Base-by-base conservation (phyloP, 805 yeast genomes). In the Candida manassasensis region DNA sequence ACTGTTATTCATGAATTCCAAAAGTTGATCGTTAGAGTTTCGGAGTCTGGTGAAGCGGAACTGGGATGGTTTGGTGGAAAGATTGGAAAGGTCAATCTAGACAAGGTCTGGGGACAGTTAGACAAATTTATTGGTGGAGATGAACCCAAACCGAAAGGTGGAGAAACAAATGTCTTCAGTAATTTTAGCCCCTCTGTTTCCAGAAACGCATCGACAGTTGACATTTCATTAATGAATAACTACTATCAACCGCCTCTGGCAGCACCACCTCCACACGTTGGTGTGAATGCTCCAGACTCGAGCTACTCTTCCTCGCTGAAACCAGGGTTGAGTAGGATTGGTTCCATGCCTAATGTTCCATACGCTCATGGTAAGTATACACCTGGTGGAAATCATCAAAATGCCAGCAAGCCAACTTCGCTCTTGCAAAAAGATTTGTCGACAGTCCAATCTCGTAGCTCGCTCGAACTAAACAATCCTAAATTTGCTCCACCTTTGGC, bases 71-170 rank as follows among this genome's bases (percentile, higher is more conserved):
- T 88, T 44, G 81, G 85, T 14, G 45, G 55, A 14, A 66, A 52
- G 36, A 63, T 67, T 36, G 58, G 67, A 10, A 79, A 80, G 49
- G 83, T 82, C 16, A 79, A 76, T 45, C 66, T 86, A 35, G 95
- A 88, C 47, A 82, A 77, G 52, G 81, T 87, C 36, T 86, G 95
- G 95, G 90, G 93, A 8, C 89, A 83, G 28, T 58, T 86, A 29
- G 95, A 86, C 55, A 86, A 86, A 53, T 88, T 90, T 39, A 81
- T 95, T 26, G 97, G 96, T 1, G 97, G 90, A 32, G 95, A 84
- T 22, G 65, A 67, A 18, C 48, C 61, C 0, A 57, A 61, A 5
- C 47, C 59, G 4, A 63, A 61, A 29, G 48, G 57, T 4, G 59
- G 59, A 17, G 68, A 69, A 2, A 70, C 65, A 25, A 84, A 82